These are phyloP conservation scores for Punctularia strigosozonata DNA, from an alignment of 768 basidiomycete species.

Conservation along the genomic window DNA sequence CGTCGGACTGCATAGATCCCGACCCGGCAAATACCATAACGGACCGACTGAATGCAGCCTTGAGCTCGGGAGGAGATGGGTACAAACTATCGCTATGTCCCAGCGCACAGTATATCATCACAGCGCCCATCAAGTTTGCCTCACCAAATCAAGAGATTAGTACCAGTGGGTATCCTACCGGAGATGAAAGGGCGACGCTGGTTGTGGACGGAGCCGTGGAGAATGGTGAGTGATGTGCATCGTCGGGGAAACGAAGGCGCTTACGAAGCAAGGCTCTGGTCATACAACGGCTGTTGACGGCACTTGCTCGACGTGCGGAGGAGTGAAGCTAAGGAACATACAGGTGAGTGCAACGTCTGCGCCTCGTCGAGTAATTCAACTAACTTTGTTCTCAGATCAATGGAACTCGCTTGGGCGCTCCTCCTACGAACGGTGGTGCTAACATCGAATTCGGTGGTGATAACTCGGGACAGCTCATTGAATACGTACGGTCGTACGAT, in stretches of 20 bases:
- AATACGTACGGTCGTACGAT: constrained; percentile 66
- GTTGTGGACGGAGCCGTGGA: constrained; percentile 52
- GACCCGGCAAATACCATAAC: constrained; percentile 51
- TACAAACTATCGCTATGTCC: constrained; percentile 63
- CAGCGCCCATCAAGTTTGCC: constrained; percentile 54
- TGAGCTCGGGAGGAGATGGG: constrained; percentile 54
- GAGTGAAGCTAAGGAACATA: constrained; percentile 56
- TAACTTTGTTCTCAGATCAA: constrained; percentile 40
- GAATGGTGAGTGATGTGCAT: too few relatives aligned
- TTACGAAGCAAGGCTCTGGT: too few relatives aligned
- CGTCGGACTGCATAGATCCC: constrained; percentile 29
- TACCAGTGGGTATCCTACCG: constrained; percentile 66
- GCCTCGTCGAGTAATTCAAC: neutral
- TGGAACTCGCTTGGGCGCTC: constrained; percentile 47
- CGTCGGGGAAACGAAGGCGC: too few relatives aligned
- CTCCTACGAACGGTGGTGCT: constrained; percentile 48
- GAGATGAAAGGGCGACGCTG: constrained; percentile 52
- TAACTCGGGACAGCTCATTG: constrained; percentile 61
- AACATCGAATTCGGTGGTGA: constrained; percentile 82
- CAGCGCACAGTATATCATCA: constrained; percentile 45
- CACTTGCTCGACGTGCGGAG: constrained; percentile 44
- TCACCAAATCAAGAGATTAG: constrained; percentile 71
- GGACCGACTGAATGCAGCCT: constrained; percentile 50
- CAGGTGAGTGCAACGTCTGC: constrained; percentile 32
- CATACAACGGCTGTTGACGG: constrained; percentile 69